Percentiles rank a stretch among this genome's conserved stretches.
These are phyloP conservation scores for Leccinum olivaceopallidum DNA, from an alignment of 768 basidiomycete species.

Conservation along the genomic window DNA sequence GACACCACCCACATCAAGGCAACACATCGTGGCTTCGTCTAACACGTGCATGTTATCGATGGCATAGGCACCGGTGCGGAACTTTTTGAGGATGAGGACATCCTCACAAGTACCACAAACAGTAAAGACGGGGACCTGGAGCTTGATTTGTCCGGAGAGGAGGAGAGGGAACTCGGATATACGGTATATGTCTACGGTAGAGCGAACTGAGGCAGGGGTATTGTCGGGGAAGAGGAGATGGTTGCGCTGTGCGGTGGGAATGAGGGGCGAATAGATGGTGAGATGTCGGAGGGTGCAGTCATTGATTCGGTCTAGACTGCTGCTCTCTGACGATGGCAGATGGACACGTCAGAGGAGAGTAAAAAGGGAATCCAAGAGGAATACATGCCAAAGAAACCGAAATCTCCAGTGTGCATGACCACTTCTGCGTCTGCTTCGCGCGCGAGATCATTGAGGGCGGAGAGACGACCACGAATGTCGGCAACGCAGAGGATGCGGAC, in stretches of 20 bases:
- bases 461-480: slow-evolving; percentile 87
- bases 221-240: slow-evolving; percentile 77
- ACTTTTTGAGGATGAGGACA: slow-evolving; percentile 88
- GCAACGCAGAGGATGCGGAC: slow-evolving; percentile 94
- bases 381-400: slow-evolving; percentile 90
- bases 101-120: slow-evolving; percentile 99
- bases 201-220: slow-evolving; percentile 65
- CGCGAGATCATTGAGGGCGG: slow-evolving; percentile 87
- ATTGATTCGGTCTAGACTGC: slow-evolving; percentile 85
- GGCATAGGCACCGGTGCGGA: slow-evolving; percentile 77
- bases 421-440: slow-evolving; percentile 86
- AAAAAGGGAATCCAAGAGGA: slow-evolving; percentile 3
- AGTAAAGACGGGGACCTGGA: slow-evolving; percentile 92
- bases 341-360: slow-evolving; percentile 19
- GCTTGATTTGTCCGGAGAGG: slow-evolving; percentile 85
- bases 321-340: slow-evolving; percentile 51
- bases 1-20: slow-evolving; percentile 89
- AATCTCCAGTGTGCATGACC: slow-evolving; percentile 97
- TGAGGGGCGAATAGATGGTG: slow-evolving; percentile 93
- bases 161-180: slow-evolving; percentile 95
- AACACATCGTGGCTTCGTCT: slow-evolving; percentile 94
- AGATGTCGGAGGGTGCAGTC: slow-evolving; percentile 96
- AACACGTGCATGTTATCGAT: slow-evolving; percentile 91
- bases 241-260: slow-evolving; percentile 75
- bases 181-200: slow-evolving; percentile 70